Conservation (phyloP, 768 basidiomycete species). For the Pleurotus giganteus region DNA sequence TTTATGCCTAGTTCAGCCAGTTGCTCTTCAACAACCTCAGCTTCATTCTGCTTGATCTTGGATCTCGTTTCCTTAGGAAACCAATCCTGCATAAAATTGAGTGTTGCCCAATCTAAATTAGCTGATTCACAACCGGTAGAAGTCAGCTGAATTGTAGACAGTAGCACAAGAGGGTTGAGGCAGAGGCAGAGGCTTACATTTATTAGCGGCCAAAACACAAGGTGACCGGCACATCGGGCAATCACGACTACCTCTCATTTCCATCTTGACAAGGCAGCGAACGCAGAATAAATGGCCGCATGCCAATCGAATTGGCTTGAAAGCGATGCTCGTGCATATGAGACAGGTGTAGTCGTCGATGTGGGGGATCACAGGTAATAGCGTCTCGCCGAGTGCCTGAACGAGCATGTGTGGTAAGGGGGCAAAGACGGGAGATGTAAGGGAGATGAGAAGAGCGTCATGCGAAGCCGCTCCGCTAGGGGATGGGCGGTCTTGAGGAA, state of each 20-base stretch:
- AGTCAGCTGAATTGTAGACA: neutral
- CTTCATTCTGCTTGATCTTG: conserved; percentile 74
- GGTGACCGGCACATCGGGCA: conserved; percentile 87
- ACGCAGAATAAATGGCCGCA: conserved; percentile 84
- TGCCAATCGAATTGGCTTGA: conserved; percentile 82
- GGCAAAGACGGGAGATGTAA: conserved; percentile 14
- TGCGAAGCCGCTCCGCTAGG: no score
- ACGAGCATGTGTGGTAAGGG: conserved; percentile 66
- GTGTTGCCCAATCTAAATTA: conserved; percentile 75
- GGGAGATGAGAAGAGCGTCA: conserved; percentile 25
- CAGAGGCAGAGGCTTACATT: conserved; percentile 67
- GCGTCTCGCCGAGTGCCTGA: conserved; percentile 76
- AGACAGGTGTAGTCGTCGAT: conserved; percentile 84
- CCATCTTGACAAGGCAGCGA: conserved; percentile 87
- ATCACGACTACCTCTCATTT: conserved; percentile 67
- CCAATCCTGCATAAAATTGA: conserved; percentile 91
- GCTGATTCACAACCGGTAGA: conserved; percentile 33
- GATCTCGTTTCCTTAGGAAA: conserved; percentile 80
- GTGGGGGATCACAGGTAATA: conserved; percentile 78
- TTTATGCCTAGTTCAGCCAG: conserved; percentile 63
- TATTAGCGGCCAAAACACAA: conserved; percentile 73
- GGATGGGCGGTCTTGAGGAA: conserved; percentile 35
- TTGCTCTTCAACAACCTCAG: conserved; percentile 71
- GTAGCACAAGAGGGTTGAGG: no score
- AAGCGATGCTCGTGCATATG: conserved; percentile 88